Base-by-base conservation (phyloP, 1,284 basidiomycete genomes). In the Trametes versicolor region DNA sequence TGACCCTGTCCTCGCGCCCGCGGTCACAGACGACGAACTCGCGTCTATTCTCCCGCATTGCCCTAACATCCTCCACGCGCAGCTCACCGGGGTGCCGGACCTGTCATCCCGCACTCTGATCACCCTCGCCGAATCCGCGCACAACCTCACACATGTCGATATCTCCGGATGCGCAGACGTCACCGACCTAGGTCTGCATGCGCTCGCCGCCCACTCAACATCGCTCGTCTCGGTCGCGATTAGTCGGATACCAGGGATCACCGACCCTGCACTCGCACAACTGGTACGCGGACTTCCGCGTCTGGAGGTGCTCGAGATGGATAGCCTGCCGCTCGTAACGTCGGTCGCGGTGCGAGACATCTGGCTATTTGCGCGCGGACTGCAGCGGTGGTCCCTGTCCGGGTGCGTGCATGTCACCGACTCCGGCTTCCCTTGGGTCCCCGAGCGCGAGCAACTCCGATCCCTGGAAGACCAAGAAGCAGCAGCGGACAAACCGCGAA, bases 221-320 rank as follows among this genome's bases (percentile, higher is more conserved):
- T 82, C 87, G 36, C 78, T 98, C 39, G 85, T 93, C 61, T 85
- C 91, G 84, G 83, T 96, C 68, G 90, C 90, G 70, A 78, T 96
- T 50, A 90, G 87, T 70, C 87, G 87, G 21, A 85, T 92, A 61
- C 82, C 83, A 29, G 83, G 86, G 43, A 75, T 97, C 47, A 95
- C 94, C 3, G 93, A 95, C 73, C 81, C 83, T 2, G 87, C 91
- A 6, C 82, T 98, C 60, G 89, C 89, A 58, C 84, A 87, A 15
- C 84, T 98, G 66, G 90, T 90, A 8, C 88, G 87, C 59, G 82
- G 87, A 19, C 95, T 95, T 73, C 89, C 93, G 1, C 85, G 88
- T 58, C 84, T 98, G 17, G 81, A 93, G 61, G 95, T 97, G 77
- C 83, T 97, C 66, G 95, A 98, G 74, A 79, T 97, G 10, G 89